phyloP scores from a whole-genome alignment of 495 filamentous ascomycete species.

The Penicillium herquei region DNA sequence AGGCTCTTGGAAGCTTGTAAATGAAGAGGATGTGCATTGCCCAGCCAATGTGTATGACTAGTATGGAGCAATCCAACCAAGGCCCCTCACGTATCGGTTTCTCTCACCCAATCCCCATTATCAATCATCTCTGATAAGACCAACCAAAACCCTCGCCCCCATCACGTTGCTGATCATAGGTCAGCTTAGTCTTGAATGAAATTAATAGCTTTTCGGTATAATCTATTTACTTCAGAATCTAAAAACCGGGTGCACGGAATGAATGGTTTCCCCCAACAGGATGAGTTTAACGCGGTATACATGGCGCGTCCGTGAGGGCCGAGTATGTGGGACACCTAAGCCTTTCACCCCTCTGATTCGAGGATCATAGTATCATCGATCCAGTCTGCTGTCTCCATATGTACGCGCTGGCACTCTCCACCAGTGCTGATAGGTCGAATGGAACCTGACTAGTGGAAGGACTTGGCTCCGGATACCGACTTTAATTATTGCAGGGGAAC shows the following conservation, averaged over 20 bases:
- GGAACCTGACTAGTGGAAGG: neutral
- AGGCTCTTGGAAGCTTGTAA: neutral
- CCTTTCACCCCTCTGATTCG: slow-evolving; percentile 7
- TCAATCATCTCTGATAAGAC: slow-evolving; percentile 35
- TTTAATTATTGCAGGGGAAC: neutral
- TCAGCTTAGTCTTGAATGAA: slow-evolving; percentile 7
- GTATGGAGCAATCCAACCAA: neutral
- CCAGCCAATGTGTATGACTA: neutral
- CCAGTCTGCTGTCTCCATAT: neutral
- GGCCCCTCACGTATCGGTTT: slow-evolving; percentile 5
- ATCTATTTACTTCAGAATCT: neutral
- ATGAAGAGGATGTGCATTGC: neutral
- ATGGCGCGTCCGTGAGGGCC: slow-evolving; percentile 4
- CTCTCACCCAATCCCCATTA: slow-evolving; percentile 24
- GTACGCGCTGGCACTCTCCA: neutral
- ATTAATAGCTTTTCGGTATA: neutral
- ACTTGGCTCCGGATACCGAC: neutral
- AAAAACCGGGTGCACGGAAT: neutral
- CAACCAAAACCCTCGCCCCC: slow-evolving; percentile 31
- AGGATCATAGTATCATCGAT: slow-evolving; percentile 16
- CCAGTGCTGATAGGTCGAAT: neutral
- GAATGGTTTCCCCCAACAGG: slow-evolving; percentile 10
- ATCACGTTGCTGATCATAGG: slow-evolving; percentile 26
- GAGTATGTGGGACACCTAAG: slow-evolving; percentile 10
- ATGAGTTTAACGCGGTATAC: slow-evolving; percentile 23